Conservation (phyloP, 768 basidiomycete genomes). For the Leucogyrophana mollusca region DNA sequence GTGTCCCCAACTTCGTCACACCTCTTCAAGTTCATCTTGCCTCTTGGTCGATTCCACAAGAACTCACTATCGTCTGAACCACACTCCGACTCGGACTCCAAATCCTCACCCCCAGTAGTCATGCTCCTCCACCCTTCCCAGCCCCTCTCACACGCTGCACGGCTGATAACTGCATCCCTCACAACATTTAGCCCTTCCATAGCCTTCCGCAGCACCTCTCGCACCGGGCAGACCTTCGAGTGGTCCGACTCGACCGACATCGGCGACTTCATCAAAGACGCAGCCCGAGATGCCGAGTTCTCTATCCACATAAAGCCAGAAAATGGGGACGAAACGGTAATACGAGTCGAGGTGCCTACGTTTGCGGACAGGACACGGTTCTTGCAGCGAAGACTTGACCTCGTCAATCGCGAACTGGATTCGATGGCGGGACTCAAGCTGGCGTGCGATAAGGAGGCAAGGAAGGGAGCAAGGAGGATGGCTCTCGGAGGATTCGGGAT, state of each 20-base stretch:
- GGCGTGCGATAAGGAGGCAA: conserved; percentile 55
- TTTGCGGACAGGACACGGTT: conserved; percentile 63
- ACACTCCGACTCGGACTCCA: too few species aligned
- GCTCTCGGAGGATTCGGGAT: conserved; percentile 58
- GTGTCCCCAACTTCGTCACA: conserved; percentile 61
- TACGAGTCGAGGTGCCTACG: conserved; percentile 59
- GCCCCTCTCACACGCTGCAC: conserved; percentile 61
- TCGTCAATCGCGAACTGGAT: conserved; percentile 42
- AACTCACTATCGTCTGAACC: conserved; percentile 9
- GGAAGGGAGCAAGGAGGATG: conserved; percentile 53
- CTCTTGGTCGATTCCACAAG: conserved; percentile 33
- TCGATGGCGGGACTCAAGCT: conserved; percentile 55
- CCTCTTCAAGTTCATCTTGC: conserved; percentile 64
- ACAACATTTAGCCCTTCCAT: conserved; percentile 33
- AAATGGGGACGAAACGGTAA: conserved; percentile 18
- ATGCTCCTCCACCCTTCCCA: conserved; percentile 70
- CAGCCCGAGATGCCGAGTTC: conserved; percentile 54
- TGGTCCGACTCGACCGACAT: conserved; percentile 68
- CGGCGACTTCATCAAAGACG: conserved; percentile 64
- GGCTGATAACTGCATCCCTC: conserved; percentile 51
- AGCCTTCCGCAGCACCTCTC: conserved; percentile 44
- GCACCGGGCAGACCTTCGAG: conserved; percentile 36
- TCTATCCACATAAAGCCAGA: conserved; percentile 38
- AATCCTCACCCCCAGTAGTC: conserved; percentile 46
- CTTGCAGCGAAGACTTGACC: conserved; percentile 45